A percentile compares a stretch with the other conserved stretches of the same genome.
Evolutionary conservation across 148 eudicot species (phyloP).

Genomic region (Nyssa sinensis): DNA sequence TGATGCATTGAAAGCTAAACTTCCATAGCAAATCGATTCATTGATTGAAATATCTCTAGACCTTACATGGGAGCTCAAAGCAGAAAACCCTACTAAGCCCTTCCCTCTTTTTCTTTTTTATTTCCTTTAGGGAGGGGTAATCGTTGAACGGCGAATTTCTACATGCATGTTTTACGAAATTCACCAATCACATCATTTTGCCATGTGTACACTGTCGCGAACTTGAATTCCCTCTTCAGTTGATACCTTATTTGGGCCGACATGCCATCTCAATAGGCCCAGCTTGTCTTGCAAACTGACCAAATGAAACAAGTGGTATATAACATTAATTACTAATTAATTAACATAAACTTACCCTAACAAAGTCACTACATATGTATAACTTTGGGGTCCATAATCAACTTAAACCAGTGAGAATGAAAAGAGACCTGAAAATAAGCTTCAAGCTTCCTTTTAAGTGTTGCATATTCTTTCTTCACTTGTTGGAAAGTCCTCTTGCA

Average conservation of each 20-base stretch:
- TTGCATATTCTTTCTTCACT: slow-evolving; percentile 70
- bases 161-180: slow-evolving; percentile 3
- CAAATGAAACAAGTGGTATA: background rate
- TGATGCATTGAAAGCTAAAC: too few species aligned
- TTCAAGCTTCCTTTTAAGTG: slow-evolving; percentile 76
- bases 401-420: background rate
- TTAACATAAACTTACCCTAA: background rate
- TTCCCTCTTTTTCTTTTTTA: slow-evolving; percentile 2
- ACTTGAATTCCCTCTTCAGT: background rate
- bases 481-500: slow-evolving; percentile 80
- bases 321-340: background rate
- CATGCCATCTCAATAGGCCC: slow-evolving; percentile 64
- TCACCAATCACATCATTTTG: slow-evolving; percentile 4
- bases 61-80: background rate
- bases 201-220: slow-evolving; percentile 1
- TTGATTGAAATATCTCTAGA: too few species aligned
- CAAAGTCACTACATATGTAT: background rate
- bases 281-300: slow-evolving; percentile 75
- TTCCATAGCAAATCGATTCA: too few species aligned
- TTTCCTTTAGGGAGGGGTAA: background rate
- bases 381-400: background rate
- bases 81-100: background rate
- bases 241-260: slow-evolving; percentile 30
- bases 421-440: slow-evolving; percentile 70
- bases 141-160: background rate